Evolutionary conservation across 73 alveolate genomes (phyloP), one percentile per base, ranked within the genome.

Genomic region (Paramecium octaurelia): DNA sequence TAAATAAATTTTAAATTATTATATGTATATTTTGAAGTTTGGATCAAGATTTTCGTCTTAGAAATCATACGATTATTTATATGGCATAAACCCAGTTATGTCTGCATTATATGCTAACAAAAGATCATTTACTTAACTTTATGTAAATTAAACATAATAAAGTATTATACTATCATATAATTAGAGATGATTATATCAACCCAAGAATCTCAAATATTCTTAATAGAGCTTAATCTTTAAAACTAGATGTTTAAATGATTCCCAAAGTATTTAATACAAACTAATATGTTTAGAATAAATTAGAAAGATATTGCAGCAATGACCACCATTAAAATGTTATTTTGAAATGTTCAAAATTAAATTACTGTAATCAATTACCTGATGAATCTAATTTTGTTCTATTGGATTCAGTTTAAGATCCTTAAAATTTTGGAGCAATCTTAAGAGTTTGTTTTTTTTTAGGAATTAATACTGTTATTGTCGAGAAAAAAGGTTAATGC

Each of bases 361-460:
- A 54, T 54, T 18, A 54, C 18, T 54, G 69, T 18, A 18, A 54
- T 54, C 35, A 54, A 54, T 54, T 54, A 18, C 44, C 5, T 24
- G 40, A 50, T 42, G 95, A 95, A 20, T 27, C 68, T 14, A 68
- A 50, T 84, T 85, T 92, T n/a, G 93, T 93, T 14, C 31, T 95
- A 18, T 77, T 95, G 14, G 97, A 95, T 76, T 85, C 73, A 24
- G 92, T 96, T 20, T 90, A 95, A 7, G 97, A 95, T 70, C 98
- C 98, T 4, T 86, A 93, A 91, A 95, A 96, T 84, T 95, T 96
- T 76, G 98, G 97, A 8, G 92, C 96, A 40, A 93, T 96, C n/a
- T 60, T 95, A 8, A 84, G 98, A 54, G 71, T 95, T 2, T 89
- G 97, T 58, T 42, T 90, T 75, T 96, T 92, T 77, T 68, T 95